Evolutionary conservation across 805 yeast genomes (phyloP).

Genomic region (Zygotorulaspora florentina): DNA sequence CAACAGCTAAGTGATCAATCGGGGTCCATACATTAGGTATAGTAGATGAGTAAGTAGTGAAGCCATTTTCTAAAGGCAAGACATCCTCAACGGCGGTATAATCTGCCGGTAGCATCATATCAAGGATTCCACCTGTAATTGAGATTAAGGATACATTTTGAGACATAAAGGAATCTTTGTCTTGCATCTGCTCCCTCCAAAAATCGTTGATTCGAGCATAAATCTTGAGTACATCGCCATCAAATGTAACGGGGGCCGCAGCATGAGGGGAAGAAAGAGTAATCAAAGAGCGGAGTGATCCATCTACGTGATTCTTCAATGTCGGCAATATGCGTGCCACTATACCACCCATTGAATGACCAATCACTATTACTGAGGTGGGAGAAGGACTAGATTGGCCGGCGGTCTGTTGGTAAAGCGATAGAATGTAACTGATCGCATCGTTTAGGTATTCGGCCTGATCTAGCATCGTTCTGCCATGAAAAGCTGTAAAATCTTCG

Average conservation of each 20-base stretch:
- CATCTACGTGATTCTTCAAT: conserved; percentile 64
- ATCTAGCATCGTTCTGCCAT: conserved; percentile 87
- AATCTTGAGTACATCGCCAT: conserved; percentile 74
- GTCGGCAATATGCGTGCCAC: conserved; percentile 84
- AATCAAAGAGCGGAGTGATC: conserved; percentile 75
- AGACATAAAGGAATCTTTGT: conserved; percentile 24
- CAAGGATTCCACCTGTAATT: conserved; percentile 83
- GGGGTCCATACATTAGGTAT: conserved; percentile 92
- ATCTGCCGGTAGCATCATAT: conserved; percentile 82
- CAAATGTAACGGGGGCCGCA: conserved; percentile 89
- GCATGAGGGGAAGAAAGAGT: conserved; percentile 91
- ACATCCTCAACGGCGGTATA: conserved; percentile 71
- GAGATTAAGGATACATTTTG: conserved; percentile 67
- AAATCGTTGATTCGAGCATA: conserved; percentile 71
- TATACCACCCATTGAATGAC: conserved; percentile 97
- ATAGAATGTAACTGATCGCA: conserved; percentile 72
- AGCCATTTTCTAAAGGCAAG: conserved; percentile 71
- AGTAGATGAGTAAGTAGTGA: conserved; percentile 78
- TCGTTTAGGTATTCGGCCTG: conserved; percentile 92
- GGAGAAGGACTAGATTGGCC: conserved; percentile 40
- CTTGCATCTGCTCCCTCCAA: conserved; percentile 65
- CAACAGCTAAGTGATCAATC: conserved; percentile 89
- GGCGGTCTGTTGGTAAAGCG: conserved; percentile 46
- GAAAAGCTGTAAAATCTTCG: conserved; percentile 94
- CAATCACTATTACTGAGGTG: conserved; percentile 69